Conservation (phyloP, 305 asterid genomes). For the Fraxinus greggii region DNA sequence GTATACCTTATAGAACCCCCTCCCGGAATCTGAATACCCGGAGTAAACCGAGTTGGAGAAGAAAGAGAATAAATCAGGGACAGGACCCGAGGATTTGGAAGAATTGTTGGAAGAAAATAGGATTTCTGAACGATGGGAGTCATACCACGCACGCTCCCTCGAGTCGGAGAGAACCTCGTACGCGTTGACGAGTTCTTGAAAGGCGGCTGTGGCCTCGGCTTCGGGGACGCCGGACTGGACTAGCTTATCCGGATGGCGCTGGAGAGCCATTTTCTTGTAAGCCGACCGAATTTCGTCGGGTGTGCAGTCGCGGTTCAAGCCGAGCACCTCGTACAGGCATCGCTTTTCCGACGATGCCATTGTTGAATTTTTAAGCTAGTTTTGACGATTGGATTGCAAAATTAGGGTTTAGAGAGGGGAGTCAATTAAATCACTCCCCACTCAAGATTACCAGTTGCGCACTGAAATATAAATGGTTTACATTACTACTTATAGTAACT, state of each 20-base stretch:
- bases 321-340: slow-evolving; percentile 89
- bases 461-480: too few species aligned
- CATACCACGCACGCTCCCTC: slow-evolving; percentile 93
- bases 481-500: too few species aligned
- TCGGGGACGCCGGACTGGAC: slow-evolving; percentile 74
- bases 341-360: slow-evolving; percentile 77
- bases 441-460: too few species aligned
- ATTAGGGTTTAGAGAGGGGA: neutral
- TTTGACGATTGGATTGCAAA: neutral
- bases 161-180: slow-evolving; percentile 89
- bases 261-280: slow-evolving; percentile 80
- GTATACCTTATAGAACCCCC: slow-evolving; percentile 82
- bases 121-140: slow-evolving; percentile 85
- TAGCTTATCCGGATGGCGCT: slow-evolving; percentile 98
- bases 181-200: slow-evolving; percentile 91
- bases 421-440: too few species aligned
- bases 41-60: slow-evolving; percentile 79
- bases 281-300: slow-evolving; percentile 89
- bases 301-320: slow-evolving; percentile 60
- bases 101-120: slow-evolving; percentile 52
- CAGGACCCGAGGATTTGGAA: slow-evolving; percentile 38
- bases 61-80: slow-evolving; percentile 70
- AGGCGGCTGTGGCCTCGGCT: slow-evolving; percentile 85
- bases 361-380: neutral
- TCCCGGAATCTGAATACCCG: slow-evolving; percentile 71